These are phyloP conservation scores for Proliferodiscus dingleyae DNA, from an alignment of 2,329 filamentous ascomycete species.

Conservation along the genomic window DNA sequence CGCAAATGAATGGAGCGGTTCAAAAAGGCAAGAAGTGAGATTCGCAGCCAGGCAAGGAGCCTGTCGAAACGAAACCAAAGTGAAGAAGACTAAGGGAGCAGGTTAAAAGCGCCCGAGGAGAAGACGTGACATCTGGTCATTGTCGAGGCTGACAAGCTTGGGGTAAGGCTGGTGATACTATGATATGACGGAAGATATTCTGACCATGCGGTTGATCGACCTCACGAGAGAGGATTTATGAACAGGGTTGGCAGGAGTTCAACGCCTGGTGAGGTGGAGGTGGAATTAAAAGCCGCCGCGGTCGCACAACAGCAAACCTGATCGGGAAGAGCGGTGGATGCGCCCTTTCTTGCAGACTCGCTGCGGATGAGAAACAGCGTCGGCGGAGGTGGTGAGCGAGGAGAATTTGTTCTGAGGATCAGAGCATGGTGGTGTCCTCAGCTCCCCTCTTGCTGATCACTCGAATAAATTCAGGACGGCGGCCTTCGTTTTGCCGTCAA, in stretches of 20 bases:
- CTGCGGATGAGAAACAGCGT: background rate
- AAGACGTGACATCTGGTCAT: conserved; percentile 34
- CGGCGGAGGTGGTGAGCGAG: background rate
- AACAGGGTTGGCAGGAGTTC: conserved; percentile 8
- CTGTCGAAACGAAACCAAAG: conserved; percentile 16
- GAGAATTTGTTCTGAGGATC: background rate
- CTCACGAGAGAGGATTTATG: conserved; percentile 1
- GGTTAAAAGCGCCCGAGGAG: conserved; percentile 32
- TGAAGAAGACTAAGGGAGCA: conserved; percentile 32
- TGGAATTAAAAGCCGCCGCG: conserved; percentile 1
- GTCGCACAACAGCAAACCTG: conserved; percentile 10
- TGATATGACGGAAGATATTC: conserved; percentile 2
- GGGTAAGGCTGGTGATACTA: conserved; percentile 7
- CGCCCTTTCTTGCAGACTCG: background rate
- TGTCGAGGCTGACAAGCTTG: conserved; percentile 29
- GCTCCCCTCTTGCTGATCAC: background rate
- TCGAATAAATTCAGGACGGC: background rate
- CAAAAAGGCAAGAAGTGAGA: conserved; percentile 27
- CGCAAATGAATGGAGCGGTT: conserved; percentile 29
- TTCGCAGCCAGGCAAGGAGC: conserved; percentile 29
- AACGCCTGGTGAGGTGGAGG: conserved; percentile 6
- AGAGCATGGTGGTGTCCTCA: conserved; percentile 1
- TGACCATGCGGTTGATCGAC: conserved; percentile 9
- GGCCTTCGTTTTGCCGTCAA: background rate
- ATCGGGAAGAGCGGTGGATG: background rate